Evolutionary conservation across 2,329 filamentous ascomycete genomes (phyloP).

Genomic region (Parascedosporium putredinis): DNA sequence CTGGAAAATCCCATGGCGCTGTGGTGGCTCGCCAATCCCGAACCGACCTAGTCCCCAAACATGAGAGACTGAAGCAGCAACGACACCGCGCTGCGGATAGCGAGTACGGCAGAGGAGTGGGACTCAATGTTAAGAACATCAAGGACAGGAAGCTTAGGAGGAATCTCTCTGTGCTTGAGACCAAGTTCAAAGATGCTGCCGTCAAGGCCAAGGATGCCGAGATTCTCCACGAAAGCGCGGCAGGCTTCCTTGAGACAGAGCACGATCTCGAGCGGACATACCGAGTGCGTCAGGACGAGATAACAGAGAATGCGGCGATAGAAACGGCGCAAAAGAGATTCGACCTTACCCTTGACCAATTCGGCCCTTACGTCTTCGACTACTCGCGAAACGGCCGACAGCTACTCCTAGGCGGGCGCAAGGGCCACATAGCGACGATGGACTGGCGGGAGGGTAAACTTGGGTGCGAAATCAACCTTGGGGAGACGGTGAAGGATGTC

Average conservation of each 20-base stretch:
- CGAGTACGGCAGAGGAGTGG: conserved; percentile 74
- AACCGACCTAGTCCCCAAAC: conserved; percentile 40
- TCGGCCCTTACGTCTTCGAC: conserved; percentile 82
- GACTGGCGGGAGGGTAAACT: conserved; percentile 91
- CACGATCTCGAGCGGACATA: conserved; percentile 84
- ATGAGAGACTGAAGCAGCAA: conserved; percentile 39
- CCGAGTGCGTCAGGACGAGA: conserved; percentile 82
- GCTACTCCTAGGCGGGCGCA: conserved; percentile 74
- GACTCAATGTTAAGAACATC: conserved; percentile 60
- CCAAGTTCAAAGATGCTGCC: conserved; percentile 70
- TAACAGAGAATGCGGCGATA: conserved; percentile 61
- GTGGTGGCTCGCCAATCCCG: conserved; percentile 36
- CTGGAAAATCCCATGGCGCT: conserved; percentile 38
- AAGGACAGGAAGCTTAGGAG: conserved; percentile 84
- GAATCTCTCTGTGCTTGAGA: conserved; percentile 69
- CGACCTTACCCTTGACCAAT: conserved; percentile 68
- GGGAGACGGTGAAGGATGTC: conserved; percentile 81
- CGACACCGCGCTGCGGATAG: conserved; percentile 55
- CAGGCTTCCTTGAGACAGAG: conserved; percentile 82
- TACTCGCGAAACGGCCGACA: conserved; percentile 86
- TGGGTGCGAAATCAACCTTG: conserved; percentile 81
- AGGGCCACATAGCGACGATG: conserved; percentile 92
- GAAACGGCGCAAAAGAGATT: conserved; percentile 90
- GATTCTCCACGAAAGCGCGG: conserved; percentile 78
- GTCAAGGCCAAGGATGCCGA: conserved; percentile 89